A percentile compares a stretch with the other conserved stretches of the same genome.
Conservation (phyloP, 192 early-diverging fungal genomes). For the Rhizophagus sp. region DNA sequence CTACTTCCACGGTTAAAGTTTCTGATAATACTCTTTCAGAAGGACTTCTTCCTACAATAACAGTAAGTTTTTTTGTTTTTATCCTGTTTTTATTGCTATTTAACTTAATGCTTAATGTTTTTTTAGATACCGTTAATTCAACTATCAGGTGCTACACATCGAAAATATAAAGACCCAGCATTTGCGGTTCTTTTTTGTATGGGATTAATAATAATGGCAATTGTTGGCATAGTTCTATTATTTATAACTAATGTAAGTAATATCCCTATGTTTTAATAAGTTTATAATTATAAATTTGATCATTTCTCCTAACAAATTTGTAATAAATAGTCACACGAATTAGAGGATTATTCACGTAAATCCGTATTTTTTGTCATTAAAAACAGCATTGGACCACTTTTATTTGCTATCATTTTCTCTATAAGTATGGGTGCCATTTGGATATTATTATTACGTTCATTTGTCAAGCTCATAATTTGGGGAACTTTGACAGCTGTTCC, state of each 20-base stretch:
- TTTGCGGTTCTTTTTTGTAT: slow-evolving; percentile 48
- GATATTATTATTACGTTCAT: slow-evolving; percentile 41
- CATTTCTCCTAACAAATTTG: neutral
- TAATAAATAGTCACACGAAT: neutral
- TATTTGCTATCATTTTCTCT: slow-evolving; percentile 37
- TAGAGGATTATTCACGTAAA: neutral
- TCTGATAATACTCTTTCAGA: slow-evolving; percentile 44
- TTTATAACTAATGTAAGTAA: slow-evolving; percentile 55
- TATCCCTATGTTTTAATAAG: neutral
- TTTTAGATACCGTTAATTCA: slow-evolving; percentile 17
- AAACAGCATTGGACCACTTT: slow-evolving; percentile 32
- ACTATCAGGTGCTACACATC: slow-evolving; percentile 12
- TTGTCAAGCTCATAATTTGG: slow-evolving; percentile 53
- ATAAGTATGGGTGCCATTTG: slow-evolving; percentile 35
- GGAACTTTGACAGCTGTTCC: slow-evolving; percentile 50
- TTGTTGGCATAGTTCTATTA: slow-evolving; percentile 47
- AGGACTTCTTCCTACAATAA: slow-evolving; percentile 46
- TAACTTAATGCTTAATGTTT: neutral
- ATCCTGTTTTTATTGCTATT: neutral
- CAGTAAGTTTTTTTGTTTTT: slow-evolving; percentile 35
- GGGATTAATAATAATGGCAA: slow-evolving; percentile 35
- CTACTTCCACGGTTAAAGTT: slow-evolving; percentile 32
- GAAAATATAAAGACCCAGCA: slow-evolving; percentile 51
- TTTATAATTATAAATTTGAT: neutral
- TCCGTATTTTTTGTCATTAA: slow-evolving; percentile 14